These are phyloP conservation scores for Xylaria sp. DNA, from an alignment of 2,329 filamentous ascomycete genomes.

Conservation along the genomic window DNA sequence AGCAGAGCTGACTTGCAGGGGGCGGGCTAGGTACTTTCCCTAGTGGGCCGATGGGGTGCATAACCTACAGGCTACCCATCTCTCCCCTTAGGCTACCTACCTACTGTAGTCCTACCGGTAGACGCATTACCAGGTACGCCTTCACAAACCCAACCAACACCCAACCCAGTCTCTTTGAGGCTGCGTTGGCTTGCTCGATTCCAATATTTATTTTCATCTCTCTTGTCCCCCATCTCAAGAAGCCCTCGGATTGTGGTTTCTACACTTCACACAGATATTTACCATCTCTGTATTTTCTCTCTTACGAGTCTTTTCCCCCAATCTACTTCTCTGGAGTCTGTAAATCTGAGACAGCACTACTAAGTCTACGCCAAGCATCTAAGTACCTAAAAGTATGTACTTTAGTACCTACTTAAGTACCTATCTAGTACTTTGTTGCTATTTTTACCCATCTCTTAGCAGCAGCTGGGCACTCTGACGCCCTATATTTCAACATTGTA, in stretches of 20 bases:
- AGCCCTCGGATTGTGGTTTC: not conserved
- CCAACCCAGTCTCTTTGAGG: conserved; percentile 15
- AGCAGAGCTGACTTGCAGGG: conserved; percentile 28
- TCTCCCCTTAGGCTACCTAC: not conserved
- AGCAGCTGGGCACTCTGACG: not conserved
- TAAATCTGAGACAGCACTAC: conserved; percentile 18
- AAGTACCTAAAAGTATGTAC: not conserved
- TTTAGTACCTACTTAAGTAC: not conserved
- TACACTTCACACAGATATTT: not conserved
- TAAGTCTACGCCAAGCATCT: not conserved
- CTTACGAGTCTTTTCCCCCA: not conserved
- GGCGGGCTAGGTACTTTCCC: not conserved
- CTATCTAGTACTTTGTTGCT: not conserved
- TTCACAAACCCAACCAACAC: conserved; percentile 14
- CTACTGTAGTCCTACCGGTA: too few species aligned
- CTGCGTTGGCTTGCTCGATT: conserved; percentile 14
- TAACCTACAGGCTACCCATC: too few species aligned
- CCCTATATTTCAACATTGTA: not conserved
- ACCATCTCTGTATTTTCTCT: not conserved
- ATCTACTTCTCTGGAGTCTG: not conserved
- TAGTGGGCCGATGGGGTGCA: not conserved
- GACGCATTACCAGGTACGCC: not conserved
- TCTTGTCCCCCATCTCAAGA: conserved; percentile 7
- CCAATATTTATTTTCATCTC: conserved; percentile 25
- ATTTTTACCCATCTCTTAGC: not conserved